Base-by-base conservation (phyloP, 306 rosid species). In the Lithocarpus polystachyus region DNA sequence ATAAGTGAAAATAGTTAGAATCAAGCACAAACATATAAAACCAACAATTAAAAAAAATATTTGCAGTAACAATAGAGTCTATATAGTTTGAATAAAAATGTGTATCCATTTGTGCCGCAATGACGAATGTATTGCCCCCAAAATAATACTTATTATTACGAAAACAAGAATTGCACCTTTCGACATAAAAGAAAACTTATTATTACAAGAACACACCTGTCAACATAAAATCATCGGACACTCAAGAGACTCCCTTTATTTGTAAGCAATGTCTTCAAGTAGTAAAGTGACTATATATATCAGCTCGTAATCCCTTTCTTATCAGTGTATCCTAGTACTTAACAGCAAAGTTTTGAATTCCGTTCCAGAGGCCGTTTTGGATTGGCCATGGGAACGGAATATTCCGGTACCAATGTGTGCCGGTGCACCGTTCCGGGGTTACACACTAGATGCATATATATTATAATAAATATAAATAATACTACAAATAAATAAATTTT, bases 1-100 rank as follows among this genome's bases (percentile, higher is more conserved):
- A 10, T 75, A 78, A 60, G 74, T 65, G 57, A 68, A 77, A 65
- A 80, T 33, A 87, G 56, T 74, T 75, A 73, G 73, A 75, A 84
- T 76, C 82, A 73, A 71, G 31, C 31, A 73, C 79, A 64, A 78
- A 48, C 64, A 77, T 31, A 81, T 22, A 78, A 5, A 10, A 75
- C 12, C 15, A 48, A 48, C 15, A 18, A 76, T 26, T 71, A 67
- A 78, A 54, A 33, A 48, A 60, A 26, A 48, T 3, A 75, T 15
- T 20, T 52, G 31, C 69, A 56, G 23, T 23, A 19, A 24, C 60
- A 40, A 40, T 2, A 40, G 45, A 40, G 45, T 29, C 52, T 18
- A 67, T 13, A 33, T 26, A 3, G 23, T 67, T 19, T 18, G 23
- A 67, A 18, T 9, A 67, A 5, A 67, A 6, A 33, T 10, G 37